Evolutionary conservation across 371 early-diverging fungal species (phyloP).

Genomic region (Lichtheimia ramosa): DNA sequence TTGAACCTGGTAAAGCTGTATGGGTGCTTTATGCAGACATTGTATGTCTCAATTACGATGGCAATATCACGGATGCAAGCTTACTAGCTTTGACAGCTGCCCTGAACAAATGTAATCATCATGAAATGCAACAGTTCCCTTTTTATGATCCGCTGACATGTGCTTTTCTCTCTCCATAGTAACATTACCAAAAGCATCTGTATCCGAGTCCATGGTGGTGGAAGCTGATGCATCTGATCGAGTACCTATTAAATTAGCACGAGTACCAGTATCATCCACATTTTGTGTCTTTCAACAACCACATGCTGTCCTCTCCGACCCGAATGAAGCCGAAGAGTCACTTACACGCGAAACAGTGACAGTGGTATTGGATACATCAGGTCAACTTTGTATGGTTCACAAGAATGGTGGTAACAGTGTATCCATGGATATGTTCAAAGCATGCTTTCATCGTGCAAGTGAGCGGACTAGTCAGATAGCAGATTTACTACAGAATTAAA

Average conservation of each 20-base stretch:
- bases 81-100: slow-evolving; percentile 77
- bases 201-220: slow-evolving; percentile 56
- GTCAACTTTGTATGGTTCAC: slow-evolving; percentile 48
- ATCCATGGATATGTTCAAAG: slow-evolving; percentile 30
- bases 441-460: slow-evolving; percentile 46
- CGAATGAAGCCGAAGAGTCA: slow-evolving; percentile 73
- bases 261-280: slow-evolving; percentile 64
- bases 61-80: slow-evolving; percentile 88
- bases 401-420: slow-evolving; percentile 57
- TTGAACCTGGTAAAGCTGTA: slow-evolving; percentile 79
- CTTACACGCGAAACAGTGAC: slow-evolving; percentile 60
- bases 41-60: slow-evolving; percentile 88
- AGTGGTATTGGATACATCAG: slow-evolving; percentile 61
- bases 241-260: slow-evolving; percentile 47
- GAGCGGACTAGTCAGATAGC: slow-evolving; percentile 44
- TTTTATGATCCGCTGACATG: neutral
- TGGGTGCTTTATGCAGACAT: slow-evolving; percentile 93
- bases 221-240: slow-evolving; percentile 55
- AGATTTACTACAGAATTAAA: slow-evolving; percentile 4
- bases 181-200: slow-evolving; percentile 63
- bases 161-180: slow-evolving; percentile 35
- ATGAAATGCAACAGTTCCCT: neutral
- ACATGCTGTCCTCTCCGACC: slow-evolving; percentile 66
- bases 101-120: slow-evolving; percentile 64
- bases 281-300: slow-evolving; percentile 68